These are phyloP conservation scores for Fusarium ambrosium DNA, from an alignment of 2,329 filamentous ascomycete genomes.

Conservation along the genomic window DNA sequence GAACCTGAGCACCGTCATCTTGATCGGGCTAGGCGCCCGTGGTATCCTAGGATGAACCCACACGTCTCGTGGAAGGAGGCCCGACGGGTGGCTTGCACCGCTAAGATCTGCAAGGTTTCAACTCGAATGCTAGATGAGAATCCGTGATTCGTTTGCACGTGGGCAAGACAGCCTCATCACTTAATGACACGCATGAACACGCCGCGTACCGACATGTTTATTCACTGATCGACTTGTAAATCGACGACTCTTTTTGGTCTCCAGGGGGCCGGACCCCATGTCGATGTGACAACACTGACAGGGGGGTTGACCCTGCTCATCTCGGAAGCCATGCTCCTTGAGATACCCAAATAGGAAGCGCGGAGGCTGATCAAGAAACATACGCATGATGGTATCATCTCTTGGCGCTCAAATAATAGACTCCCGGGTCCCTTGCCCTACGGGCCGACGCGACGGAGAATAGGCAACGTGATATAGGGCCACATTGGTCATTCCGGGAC, in stretches of 20 bases:
- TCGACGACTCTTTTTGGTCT: background rate
- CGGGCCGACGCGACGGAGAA: background rate
- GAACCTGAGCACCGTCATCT: background rate
- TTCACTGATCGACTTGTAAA: background rate
- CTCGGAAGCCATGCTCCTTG: slow-evolving; percentile 1
- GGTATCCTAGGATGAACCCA: background rate
- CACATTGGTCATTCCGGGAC: background rate
- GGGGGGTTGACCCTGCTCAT: background rate
- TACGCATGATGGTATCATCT: background rate
- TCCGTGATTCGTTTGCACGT: background rate
- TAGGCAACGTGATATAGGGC: background rate
- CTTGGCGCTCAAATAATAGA: background rate
- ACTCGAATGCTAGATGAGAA: background rate
- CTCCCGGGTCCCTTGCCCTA: background rate
- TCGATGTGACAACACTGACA: background rate
- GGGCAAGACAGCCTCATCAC: background rate
- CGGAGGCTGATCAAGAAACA: slow-evolving; percentile 1
- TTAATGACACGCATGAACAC: background rate
- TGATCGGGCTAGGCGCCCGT: background rate
- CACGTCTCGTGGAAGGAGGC: background rate
- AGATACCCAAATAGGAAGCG: background rate
- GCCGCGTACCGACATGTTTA: background rate
- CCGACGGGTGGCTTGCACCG: background rate
- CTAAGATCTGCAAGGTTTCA: background rate
- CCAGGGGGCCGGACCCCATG: background rate